Evolutionary conservation across 2,329 filamentous ascomycete genomes (phyloP).

Genomic region (Aspergillus terreus): DNA sequence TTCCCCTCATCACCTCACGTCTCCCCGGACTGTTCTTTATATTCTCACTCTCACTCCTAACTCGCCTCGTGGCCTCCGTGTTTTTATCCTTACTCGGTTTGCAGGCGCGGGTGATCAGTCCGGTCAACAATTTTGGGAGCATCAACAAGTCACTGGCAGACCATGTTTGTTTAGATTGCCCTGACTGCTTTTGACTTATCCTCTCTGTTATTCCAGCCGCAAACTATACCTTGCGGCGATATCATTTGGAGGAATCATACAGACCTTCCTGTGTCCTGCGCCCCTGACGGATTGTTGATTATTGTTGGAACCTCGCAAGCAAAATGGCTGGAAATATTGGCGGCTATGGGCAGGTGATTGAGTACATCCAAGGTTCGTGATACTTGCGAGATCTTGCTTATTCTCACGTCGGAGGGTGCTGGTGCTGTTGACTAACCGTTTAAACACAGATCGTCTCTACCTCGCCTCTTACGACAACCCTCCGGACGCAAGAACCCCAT

Average conservation of each 20-base stretch:
- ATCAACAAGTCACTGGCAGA: conserved; percentile 13
- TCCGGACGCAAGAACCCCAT: conserved; percentile 76
- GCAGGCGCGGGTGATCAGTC: conserved; percentile 8
- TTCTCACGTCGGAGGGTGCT: neutral
- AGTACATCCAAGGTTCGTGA: conserved; percentile 85
- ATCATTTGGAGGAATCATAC: neutral
- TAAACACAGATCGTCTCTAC: conserved; percentile 75
- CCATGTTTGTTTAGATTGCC: conserved; percentile 27
- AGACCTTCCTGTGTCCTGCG: neutral
- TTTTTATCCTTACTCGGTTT: conserved; percentile 23
- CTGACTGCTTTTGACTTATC: conserved; percentile 9
- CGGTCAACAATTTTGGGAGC: conserved; percentile 9
- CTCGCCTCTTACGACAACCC: conserved; percentile 84
- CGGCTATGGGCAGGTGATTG: conserved; percentile 83
- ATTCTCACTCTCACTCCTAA: conserved; percentile 4
- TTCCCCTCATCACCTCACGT: conserved; percentile 2
- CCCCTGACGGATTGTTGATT: conserved; percentile 11
- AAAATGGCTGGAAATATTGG: conserved; percentile 50
- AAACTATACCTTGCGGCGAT: conserved; percentile 7
- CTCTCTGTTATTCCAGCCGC: conserved; percentile 7
- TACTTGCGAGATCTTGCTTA: neutral
- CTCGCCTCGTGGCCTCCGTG: conserved; percentile 1
- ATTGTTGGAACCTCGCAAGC: conserved; percentile 15
- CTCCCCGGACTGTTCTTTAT: conserved; percentile 11
- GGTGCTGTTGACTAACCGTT: conserved; percentile 2